These are phyloP conservation scores for Colletotrichum euphorbiae DNA, from an alignment of 2,329 filamentous ascomycete genomes.

Conservation along the genomic window DNA sequence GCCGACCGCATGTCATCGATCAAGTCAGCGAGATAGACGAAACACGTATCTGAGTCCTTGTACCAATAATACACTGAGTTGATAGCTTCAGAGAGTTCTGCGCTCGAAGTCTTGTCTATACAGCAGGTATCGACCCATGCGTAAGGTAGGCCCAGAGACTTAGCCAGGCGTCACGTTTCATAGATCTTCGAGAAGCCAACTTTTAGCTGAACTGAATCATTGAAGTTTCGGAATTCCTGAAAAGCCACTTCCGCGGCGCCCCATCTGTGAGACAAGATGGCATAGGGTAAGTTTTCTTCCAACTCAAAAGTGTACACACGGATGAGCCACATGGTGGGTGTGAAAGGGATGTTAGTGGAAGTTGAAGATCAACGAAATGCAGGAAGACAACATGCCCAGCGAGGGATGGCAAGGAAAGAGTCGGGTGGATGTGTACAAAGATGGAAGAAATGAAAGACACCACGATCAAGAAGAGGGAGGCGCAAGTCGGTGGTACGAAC, in stretches of 20 bases:
- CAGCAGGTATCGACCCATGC: constrained; percentile 19
- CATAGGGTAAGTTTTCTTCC: constrained; percentile 36
- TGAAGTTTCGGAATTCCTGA: neutral
- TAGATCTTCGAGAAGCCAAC: neutral
- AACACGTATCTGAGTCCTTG: neutral
- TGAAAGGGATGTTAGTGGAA: too few relatives aligned
- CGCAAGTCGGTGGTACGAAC: too few relatives aligned
- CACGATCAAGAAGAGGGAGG: too few relatives aligned
- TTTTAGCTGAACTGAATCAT: neutral
- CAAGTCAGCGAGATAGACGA: neutral
- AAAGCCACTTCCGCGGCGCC: constrained; percentile 35
- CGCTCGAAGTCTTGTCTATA: constrained; percentile 11
- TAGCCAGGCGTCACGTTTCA: neutral
- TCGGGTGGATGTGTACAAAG: too few relatives aligned
- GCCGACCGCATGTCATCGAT: neutral
- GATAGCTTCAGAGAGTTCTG: constrained; percentile 4
- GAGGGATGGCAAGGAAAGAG: too few relatives aligned
- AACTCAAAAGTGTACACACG: constrained; percentile 10
- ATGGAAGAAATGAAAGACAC: too few relatives aligned
- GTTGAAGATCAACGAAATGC: too few relatives aligned
- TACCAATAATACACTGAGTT: neutral
- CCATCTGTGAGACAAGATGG: constrained; percentile 42
- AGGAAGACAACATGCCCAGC: too few relatives aligned
- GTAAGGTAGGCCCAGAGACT: neutral
- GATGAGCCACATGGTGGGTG: constrained; percentile 17